These are phyloP conservation scores for Sporothrix mexicana DNA, from an alignment of 2,329 filamentous ascomycete species.

Conservation along the genomic window DNA sequence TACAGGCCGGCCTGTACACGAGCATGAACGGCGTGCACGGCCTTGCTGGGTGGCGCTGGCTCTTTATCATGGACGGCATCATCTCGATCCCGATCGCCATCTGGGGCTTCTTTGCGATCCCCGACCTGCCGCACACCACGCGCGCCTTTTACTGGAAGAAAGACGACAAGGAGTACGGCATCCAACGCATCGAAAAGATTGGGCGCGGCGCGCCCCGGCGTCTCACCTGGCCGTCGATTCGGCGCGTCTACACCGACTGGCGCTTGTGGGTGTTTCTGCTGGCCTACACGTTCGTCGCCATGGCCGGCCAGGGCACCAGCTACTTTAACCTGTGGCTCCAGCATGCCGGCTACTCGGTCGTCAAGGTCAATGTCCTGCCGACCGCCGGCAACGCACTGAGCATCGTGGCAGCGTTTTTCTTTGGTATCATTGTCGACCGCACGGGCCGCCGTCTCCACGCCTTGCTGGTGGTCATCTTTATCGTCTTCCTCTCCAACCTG, in stretches of 20 bases:
- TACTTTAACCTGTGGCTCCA: slow-evolving; percentile 62
- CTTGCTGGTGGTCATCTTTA: slow-evolving; percentile 34
- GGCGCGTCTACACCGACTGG: slow-evolving; percentile 78
- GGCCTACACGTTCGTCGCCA: slow-evolving; percentile 34
- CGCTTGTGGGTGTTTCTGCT: slow-evolving; percentile 83
- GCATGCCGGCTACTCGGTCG: slow-evolving; percentile 53
- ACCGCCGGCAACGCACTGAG: slow-evolving; percentile 55
- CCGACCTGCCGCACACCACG: slow-evolving; percentile 37
- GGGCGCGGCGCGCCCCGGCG: slow-evolving; percentile 34
- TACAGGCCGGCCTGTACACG: slow-evolving; percentile 60
- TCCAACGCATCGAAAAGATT: slow-evolving; percentile 39
- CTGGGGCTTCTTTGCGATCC: slow-evolving; percentile 40
- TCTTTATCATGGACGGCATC: slow-evolving; percentile 50
- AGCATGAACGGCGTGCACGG: slow-evolving; percentile 51
- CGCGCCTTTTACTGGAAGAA: slow-evolving; percentile 35
- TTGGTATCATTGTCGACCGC: slow-evolving; percentile 35
- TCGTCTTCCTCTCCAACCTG: slow-evolving; percentile 39
- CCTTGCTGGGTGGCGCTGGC: slow-evolving; percentile 48
- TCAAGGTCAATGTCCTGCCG: slow-evolving; percentile 56
- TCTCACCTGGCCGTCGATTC: slow-evolving; percentile 69
- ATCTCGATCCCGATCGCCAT: slow-evolving; percentile 39
- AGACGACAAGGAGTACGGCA: slow-evolving; percentile 38
- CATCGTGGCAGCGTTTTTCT: slow-evolving; percentile 53
- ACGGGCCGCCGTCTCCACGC: slow-evolving; percentile 36
- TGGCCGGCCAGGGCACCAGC: slow-evolving; percentile 38